These are phyloP conservation scores for Triticum timopheevii DNA, from an alignment of 176 grass and related monocot genomes.

Conservation along the genomic window DNA sequence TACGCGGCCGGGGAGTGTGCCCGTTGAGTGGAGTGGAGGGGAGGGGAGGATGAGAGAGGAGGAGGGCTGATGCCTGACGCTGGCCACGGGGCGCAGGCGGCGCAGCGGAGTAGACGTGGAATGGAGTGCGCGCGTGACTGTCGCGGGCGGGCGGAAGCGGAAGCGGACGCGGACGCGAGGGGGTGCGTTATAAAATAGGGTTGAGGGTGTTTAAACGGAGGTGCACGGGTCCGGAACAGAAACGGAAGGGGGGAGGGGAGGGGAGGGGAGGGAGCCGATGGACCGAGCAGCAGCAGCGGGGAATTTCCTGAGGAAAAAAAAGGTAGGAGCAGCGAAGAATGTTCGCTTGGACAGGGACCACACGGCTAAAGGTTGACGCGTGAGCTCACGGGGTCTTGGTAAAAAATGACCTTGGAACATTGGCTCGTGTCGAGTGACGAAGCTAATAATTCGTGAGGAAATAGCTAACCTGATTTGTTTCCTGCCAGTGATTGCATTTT, in stretches of 20 bases:
- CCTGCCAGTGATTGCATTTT: no score
- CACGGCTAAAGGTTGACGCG: background rate
- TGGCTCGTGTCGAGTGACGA: no score
- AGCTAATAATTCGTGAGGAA: no score
- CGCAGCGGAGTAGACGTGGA: constrained; percentile 16
- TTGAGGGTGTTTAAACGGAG: constrained; percentile 23
- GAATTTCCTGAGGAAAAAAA: background rate
- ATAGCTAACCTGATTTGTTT: no score
- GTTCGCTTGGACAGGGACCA: constrained; percentile 38
- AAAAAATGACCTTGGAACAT: no score
- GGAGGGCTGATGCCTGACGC: background rate
- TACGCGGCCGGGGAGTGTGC: background rate
- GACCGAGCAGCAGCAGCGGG: no score
- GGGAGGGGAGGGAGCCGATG: no score
- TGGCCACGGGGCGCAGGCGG: constrained; percentile 14
- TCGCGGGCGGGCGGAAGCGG: background rate
- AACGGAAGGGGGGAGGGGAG: background rate
- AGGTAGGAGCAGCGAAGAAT: constrained; percentile 10
- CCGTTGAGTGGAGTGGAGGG: constrained; percentile 5
- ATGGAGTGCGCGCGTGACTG: constrained; percentile 23
- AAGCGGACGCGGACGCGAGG: constrained; percentile 39
- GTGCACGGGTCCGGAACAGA: constrained; percentile 47
- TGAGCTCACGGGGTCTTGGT: background rate
- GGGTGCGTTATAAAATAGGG: constrained; percentile 32
- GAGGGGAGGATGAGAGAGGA: background rate